A percentile compares a stretch with the other conserved stretches of the same genome.
Conservation (phyloP, 495 filamentous ascomycete genomes). For the Neurospora sp. region DNA sequence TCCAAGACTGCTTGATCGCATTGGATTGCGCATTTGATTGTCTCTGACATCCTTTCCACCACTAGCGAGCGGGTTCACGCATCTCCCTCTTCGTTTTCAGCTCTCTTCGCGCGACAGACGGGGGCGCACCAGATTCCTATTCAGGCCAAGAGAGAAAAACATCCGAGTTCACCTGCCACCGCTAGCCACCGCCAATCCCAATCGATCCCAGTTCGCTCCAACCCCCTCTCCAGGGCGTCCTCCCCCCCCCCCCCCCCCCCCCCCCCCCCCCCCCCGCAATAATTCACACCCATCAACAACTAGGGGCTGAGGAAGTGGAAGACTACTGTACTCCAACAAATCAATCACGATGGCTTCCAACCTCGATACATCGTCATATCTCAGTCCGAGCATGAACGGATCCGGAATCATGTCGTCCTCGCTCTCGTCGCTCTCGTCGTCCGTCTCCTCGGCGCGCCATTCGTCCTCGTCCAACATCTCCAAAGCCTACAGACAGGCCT, state of each 20-base stretch:
- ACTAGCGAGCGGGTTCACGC: neutral
- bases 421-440: constrained; percentile 35
- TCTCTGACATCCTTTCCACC: neutral
- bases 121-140: neutral
- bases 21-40: neutral
- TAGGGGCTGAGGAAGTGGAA: neutral
- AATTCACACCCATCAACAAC: neutral
- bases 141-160: neutral
- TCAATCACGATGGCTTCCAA: neutral
- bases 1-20: neutral
- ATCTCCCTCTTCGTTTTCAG: neutral
- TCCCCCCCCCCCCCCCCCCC: too few relatives aligned
- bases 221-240: neutral
- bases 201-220: neutral
- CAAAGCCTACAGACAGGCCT: constrained; percentile 82
- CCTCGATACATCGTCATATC: neutral
- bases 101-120: neutral
- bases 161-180: neutral
- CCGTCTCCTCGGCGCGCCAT: constrained; percentile 42
- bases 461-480: constrained; percentile 53
- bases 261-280: too few relatives aligned
- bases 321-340: neutral
- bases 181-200: neutral
- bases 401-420: constrained; percentile 30
- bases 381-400: constrained; percentile 12